phyloP scores from a whole-genome alignment of 805 yeast genomes.

The Kazachstania viticola region DNA sequence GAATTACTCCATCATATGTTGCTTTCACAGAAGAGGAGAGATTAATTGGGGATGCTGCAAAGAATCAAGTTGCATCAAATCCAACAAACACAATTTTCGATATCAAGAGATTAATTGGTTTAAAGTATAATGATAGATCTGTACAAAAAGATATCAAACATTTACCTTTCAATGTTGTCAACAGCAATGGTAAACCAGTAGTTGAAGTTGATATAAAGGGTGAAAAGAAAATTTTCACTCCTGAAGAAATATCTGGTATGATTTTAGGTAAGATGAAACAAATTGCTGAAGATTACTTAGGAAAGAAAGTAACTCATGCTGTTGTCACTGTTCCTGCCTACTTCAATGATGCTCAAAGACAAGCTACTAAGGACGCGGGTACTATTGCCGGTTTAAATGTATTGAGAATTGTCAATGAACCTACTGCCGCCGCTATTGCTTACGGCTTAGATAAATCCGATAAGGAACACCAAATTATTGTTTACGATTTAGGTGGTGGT shows the following conservation, averaged over 20 bases:
- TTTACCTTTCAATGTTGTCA: constrained; percentile 61
- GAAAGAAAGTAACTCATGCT: constrained; percentile 74
- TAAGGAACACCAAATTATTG: constrained; percentile 80
- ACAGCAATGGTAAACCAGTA: constrained; percentile 71
- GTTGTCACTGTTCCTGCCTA: constrained; percentile 91
- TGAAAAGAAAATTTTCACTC: constrained; percentile 67
- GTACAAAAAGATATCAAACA: constrained; percentile 78
- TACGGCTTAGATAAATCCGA: constrained; percentile 81
- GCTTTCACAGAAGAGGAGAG: constrained; percentile 89
- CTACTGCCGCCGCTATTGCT: constrained; percentile 97
- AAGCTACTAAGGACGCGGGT: constrained; percentile 91
- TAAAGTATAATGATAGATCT: constrained; percentile 61
- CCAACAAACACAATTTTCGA: constrained; percentile 82
- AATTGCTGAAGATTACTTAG: constrained; percentile 85
- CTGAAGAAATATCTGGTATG: constrained; percentile 92
- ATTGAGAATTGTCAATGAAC: constrained; percentile 83
- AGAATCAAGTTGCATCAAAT: constrained; percentile 87
- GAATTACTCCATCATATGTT: constrained; percentile 92
- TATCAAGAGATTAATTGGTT: constrained; percentile 85
- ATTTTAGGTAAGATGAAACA: constrained; percentile 83
- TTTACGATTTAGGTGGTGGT: constrained; percentile 96
- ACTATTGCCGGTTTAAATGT: constrained; percentile 83
- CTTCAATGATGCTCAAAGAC: constrained; percentile 89
- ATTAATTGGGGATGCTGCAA: constrained; percentile 92
- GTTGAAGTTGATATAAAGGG: constrained; percentile 68